Percentiles rank a stretch among this genome's conserved stretches.
Evolutionary conservation across 306 rosid species (phyloP).

Genomic region (Myrica gale): DNA sequence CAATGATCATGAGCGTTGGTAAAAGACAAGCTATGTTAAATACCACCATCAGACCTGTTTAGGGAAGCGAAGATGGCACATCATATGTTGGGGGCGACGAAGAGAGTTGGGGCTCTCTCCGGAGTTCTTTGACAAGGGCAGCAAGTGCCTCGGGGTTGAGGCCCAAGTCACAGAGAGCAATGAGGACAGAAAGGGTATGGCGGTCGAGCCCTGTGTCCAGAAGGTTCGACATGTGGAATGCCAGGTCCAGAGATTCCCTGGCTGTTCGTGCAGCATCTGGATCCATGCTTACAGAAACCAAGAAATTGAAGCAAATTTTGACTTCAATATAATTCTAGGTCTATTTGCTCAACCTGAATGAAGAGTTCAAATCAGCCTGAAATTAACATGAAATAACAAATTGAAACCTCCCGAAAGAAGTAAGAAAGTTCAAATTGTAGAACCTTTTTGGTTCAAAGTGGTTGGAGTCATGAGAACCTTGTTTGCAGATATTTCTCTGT

Average conservation of each 20-base stretch:
- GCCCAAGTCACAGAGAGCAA: constrained; percentile 79
- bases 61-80: not conserved
- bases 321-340: not conserved
- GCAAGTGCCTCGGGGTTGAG: constrained; percentile 76
- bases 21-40: not conserved
- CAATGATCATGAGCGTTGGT: not conserved
- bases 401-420: not conserved
- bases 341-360: not conserved
- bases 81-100: constrained; percentile 23
- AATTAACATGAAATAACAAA: no score
- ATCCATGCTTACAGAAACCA: constrained; percentile 41
- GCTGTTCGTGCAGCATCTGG: constrained; percentile 60
- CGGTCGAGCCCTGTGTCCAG: constrained; percentile 66
- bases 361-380: not conserved
- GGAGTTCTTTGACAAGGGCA: constrained; percentile 69
- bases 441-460: not conserved
- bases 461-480: not conserved
- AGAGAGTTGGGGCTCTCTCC: constrained; percentile 26
- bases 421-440: not conserved
- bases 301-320: not conserved
- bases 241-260: constrained; percentile 70
- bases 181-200: constrained; percentile 74
- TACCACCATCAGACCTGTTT: not conserved
- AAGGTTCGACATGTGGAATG: constrained; percentile 70
- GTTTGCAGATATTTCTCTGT: not conserved